These are phyloP conservation scores for Kwoniella sp. DNA, from an alignment of 768 basidiomycete species.

Conservation along the genomic window DNA sequence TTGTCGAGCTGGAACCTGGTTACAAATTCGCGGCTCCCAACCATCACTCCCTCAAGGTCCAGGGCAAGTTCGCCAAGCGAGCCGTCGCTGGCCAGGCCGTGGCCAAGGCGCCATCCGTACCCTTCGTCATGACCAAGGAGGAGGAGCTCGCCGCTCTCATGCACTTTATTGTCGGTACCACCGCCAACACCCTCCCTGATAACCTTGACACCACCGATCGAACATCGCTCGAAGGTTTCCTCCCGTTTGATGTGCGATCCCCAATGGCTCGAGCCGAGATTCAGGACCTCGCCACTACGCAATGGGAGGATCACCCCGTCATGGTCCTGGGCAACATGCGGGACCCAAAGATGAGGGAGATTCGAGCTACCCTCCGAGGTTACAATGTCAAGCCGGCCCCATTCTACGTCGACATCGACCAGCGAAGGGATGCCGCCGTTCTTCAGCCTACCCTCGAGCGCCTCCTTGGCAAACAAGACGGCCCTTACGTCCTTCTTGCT, in stretches of 20 bases:
- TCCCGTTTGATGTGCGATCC: slow-evolving; percentile 31
- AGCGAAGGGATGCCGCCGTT: slow-evolving; percentile 18
- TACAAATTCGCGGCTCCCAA: slow-evolving; percentile 13
- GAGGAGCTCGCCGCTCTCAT: slow-evolving; percentile 31
- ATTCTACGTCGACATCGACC: slow-evolving; percentile 36
- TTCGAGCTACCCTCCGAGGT: slow-evolving; percentile 16
- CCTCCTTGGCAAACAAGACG: slow-evolving; percentile 10
- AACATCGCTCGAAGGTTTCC: slow-evolving; percentile 17
- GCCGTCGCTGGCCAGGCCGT: slow-evolving; percentile 3
- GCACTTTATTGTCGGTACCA: slow-evolving; percentile 24
- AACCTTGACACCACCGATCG: slow-evolving; percentile 14
- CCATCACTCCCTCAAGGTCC: slow-evolving; percentile 21
- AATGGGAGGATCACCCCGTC: slow-evolving; percentile 34
- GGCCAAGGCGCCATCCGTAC: background rate
- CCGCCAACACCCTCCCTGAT: slow-evolving; percentile 21
- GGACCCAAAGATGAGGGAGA: slow-evolving; percentile 32
- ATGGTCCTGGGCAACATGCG: slow-evolving; percentile 38
- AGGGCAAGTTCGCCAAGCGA: slow-evolving; percentile 14
- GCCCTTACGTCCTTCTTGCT: slow-evolving; percentile 6
- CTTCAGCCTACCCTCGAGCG: slow-evolving; percentile 9
- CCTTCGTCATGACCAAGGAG: slow-evolving; percentile 17
- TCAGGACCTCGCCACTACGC: slow-evolving; percentile 20
- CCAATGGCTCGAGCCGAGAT: slow-evolving; percentile 22
- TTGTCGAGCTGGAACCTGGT: slow-evolving; percentile 17
- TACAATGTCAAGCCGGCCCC: slow-evolving; percentile 29